Percentiles rank a stretch among this genome's conserved stretches.
These are phyloP conservation scores for Shiraia bambusicola DNA, from an alignment of 2,329 filamentous ascomycete species.

Conservation along the genomic window DNA sequence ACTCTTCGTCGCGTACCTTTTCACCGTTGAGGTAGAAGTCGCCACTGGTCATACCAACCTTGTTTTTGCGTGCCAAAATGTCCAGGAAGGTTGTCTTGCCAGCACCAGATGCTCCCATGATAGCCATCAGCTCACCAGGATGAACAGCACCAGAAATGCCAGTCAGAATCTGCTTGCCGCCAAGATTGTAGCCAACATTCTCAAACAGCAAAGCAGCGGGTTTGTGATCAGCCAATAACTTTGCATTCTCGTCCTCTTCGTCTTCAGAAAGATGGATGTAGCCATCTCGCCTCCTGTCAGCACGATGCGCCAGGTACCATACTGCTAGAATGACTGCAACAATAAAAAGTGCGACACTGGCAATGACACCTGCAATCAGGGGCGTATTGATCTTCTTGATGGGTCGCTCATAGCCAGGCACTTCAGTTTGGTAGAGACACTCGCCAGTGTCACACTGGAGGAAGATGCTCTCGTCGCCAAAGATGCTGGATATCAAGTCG, in stretches of 20 bases:
- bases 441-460: conserved; percentile 83
- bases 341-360: conserved; percentile 79
- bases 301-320: conserved; percentile 85
- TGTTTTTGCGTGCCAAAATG: conserved; percentile 95
- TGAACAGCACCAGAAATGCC: conserved; percentile 83
- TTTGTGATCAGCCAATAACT: conserved; percentile 88
- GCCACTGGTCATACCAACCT: conserved; percentile 75
- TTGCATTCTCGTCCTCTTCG: conserved; percentile 78
- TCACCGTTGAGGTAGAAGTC: conserved; percentile 94
- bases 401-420: conserved; percentile 85
- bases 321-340: conserved; percentile 80
- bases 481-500: conserved; percentile 80
- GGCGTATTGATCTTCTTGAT: conserved; percentile 97
- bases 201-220: conserved; percentile 87
- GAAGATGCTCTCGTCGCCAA: conserved; percentile 87
- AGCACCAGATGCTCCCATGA: conserved; percentile 97
- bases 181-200: conserved; percentile 81
- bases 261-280: conserved; percentile 79
- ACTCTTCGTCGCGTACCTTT: conserved; percentile 79
- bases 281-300: conserved; percentile 61
- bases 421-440: conserved; percentile 88
- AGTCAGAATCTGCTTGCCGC: conserved; percentile 81
- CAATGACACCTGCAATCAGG: conserved; percentile 91
- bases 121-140: conserved; percentile 92
- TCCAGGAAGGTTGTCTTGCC: conserved; percentile 98